These are phyloP conservation scores for Echinochloa phyllopogon DNA, from an alignment of 176 grass and related monocot genomes.

Conservation along the genomic window DNA sequence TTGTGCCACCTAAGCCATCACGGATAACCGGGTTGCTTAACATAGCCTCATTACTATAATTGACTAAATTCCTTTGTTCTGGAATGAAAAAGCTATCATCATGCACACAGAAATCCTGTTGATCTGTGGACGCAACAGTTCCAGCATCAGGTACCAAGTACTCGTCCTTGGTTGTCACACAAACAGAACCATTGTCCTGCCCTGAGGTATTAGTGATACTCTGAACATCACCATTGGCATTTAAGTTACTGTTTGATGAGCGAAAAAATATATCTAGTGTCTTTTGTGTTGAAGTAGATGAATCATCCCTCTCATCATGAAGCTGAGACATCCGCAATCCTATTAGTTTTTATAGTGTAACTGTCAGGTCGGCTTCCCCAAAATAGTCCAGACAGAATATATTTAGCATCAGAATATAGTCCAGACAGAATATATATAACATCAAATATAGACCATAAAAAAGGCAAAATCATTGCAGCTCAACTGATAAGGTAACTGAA, in stretches of 20 bases:
- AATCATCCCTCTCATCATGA: constrained; percentile 62
- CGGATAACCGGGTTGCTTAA: constrained; percentile 2
- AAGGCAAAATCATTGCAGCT: background rate
- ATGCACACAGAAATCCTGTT: constrained; percentile 23
- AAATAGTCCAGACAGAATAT: background rate
- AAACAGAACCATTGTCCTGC: constrained; percentile 1
- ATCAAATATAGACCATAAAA: constrained; percentile 37
- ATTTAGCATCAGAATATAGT: background rate
- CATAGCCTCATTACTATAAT: constrained; percentile 2
- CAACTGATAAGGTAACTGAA: constrained; percentile 34
- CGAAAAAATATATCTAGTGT: constrained; percentile 70
- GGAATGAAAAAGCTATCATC: constrained; percentile 42
- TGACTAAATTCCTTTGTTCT: constrained; percentile 38
- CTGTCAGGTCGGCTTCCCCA: constrained; percentile 5
- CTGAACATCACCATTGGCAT: constrained; percentile 12
- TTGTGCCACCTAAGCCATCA: constrained; percentile 15
- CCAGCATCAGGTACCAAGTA: constrained; percentile 38
- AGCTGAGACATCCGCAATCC: constrained; percentile 91
- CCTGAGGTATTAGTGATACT: constrained; percentile 15
- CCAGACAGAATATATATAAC: background rate
- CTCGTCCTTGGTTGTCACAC: constrained; percentile 14
- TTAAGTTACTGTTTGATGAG: constrained; percentile 34
- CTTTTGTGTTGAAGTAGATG: constrained; percentile 64
- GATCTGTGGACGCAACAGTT: constrained; percentile 34
- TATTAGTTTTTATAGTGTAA: constrained; percentile 39